These are phyloP conservation scores for Asterophora parasitica DNA, from an alignment of 768 basidiomycete species.

Conservation along the genomic window DNA sequence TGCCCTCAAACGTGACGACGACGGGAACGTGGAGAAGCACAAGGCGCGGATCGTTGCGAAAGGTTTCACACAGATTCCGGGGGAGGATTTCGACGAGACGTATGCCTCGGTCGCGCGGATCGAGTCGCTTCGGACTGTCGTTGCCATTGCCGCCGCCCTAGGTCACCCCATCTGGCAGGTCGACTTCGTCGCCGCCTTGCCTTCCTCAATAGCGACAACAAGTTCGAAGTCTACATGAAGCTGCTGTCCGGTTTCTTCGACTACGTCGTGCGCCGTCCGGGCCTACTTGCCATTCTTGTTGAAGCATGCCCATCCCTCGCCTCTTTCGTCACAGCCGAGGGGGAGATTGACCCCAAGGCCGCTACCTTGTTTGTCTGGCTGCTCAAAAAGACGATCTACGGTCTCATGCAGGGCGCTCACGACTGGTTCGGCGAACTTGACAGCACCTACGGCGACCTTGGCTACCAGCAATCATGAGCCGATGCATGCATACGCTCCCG, in stretches of 20 bases:
- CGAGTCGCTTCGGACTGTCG: background rate
- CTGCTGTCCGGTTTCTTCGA: too few relatives aligned
- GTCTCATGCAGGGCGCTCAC: conserved; percentile 14
- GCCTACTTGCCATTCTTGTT: too few relatives aligned
- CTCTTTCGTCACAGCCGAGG: too few relatives aligned
- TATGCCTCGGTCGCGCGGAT: conserved; percentile 8
- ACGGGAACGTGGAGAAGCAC: too few relatives aligned
- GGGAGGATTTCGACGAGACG: conserved; percentile 22
- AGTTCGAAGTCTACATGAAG: too few relatives aligned
- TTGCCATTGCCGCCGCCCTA: background rate
- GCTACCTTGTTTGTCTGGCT: too few relatives aligned
- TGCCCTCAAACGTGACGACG: too few relatives aligned
- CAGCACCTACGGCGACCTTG: conserved; percentile 1
- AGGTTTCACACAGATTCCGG: conserved; percentile 10
- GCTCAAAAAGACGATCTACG: conserved; percentile 4
- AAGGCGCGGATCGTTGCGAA: too few relatives aligned
- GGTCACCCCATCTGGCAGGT: conserved; percentile 24
- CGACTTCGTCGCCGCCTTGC: conserved; percentile 16
- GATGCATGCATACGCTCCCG: conserved; percentile 14
- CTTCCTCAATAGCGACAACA: too few relatives aligned
- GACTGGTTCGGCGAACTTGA: conserved; percentile 11
- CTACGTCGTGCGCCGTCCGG: too few relatives aligned
- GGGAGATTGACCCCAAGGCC: too few relatives aligned
- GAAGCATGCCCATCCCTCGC: too few relatives aligned
- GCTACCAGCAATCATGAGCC: conserved; percentile 14